Conservation (phyloP, 2,329 filamentous ascomycete genomes). For the Trichoderma endophyticum region DNA sequence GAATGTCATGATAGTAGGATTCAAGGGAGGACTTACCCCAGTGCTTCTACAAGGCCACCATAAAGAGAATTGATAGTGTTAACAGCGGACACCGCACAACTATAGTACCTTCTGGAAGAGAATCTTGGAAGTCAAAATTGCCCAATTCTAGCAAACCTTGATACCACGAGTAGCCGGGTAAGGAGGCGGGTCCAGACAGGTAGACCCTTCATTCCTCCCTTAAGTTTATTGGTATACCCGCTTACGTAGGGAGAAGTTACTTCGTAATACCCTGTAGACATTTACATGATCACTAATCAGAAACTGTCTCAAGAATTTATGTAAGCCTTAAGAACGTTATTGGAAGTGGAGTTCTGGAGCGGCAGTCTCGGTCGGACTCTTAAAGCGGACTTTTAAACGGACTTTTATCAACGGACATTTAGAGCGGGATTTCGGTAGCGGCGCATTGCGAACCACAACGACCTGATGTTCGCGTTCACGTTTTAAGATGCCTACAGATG, state of each 20-base stretch:
- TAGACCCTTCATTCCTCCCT: neutral
- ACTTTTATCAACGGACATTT: neutral
- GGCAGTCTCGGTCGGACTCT: neutral
- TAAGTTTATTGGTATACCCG: neutral
- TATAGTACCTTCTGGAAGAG: neutral
- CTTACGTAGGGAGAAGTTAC: neutral
- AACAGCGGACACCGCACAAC: neutral
- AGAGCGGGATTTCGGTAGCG: neutral
- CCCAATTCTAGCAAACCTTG: neutral
- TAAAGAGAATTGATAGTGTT: neutral
- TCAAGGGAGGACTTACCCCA: neutral
- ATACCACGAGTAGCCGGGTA: neutral
- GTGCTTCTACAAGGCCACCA: neutral
- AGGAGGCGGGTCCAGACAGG: neutral
- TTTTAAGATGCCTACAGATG: neutral
- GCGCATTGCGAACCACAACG: neutral
- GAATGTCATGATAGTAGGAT: neutral
- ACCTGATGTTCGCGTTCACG: neutral
- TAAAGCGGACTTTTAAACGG: neutral
- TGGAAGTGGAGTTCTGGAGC: neutral
- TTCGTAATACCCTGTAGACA: neutral
- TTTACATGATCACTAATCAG: neutral
- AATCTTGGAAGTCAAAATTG: neutral
- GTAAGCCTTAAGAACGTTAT: neutral
- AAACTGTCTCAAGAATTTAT: neutral